A percentile compares a stretch with the other conserved stretches of the same genome.
These are phyloP conservation scores for Yamadazyma tumulicola DNA, from an alignment of 805 yeast species.

Conservation along the genomic window DNA sequence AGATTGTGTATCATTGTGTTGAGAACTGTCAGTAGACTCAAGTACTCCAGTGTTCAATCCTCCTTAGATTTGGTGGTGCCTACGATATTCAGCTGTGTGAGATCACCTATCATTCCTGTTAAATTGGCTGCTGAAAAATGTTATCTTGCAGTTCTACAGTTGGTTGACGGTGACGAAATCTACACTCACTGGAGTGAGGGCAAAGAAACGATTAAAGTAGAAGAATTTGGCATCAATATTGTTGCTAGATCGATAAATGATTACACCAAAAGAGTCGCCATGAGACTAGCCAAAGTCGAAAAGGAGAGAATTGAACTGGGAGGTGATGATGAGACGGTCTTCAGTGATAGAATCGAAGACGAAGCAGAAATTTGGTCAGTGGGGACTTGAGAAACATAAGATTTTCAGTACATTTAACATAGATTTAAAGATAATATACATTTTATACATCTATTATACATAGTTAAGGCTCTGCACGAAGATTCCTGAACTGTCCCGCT, in stretches of 20 bases:
- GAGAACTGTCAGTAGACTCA: constrained; percentile 68
- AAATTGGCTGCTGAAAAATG: constrained; percentile 94
- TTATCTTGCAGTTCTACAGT: constrained; percentile 63
- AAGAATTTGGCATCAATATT: constrained; percentile 37
- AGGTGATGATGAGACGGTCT: constrained; percentile 83
- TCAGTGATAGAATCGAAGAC: constrained; percentile 82
- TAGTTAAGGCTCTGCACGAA: constrained; percentile 9
- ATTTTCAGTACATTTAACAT: not conserved
- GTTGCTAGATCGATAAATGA: constrained; percentile 78
- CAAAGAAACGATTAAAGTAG: constrained; percentile 33
- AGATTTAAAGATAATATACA: constrained; percentile 2
- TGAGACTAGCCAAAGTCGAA: constrained; percentile 79
- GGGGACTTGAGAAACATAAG: constrained; percentile 35
- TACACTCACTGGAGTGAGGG: constrained; percentile 67
- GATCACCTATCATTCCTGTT: constrained; percentile 88
- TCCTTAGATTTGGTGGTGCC: constrained; percentile 59
- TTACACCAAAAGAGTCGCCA: constrained; percentile 87
- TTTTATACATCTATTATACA: constrained; percentile 8
- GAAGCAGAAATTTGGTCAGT: constrained; percentile 86
- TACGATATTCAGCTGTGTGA: constrained; percentile 72
- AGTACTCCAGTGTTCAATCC: constrained; percentile 50
- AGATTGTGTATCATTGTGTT: constrained; percentile 73
- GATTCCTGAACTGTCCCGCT: constrained; percentile 16
- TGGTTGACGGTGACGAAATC: constrained; percentile 61
- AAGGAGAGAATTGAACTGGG: constrained; percentile 86